Conservation (phyloP, 345 rosid genomes). For the Citropsis articulata region DNA sequence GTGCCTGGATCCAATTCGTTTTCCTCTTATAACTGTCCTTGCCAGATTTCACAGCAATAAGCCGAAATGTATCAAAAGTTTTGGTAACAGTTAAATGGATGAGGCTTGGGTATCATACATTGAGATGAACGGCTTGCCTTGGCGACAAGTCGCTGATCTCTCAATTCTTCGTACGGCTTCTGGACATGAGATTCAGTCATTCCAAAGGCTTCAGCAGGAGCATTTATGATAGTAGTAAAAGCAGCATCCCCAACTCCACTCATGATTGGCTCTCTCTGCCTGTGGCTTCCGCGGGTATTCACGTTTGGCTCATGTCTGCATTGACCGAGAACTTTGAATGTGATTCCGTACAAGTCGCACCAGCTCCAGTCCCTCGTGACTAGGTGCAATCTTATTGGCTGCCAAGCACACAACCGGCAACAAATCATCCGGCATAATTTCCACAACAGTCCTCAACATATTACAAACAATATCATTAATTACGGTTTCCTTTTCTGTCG, state of each 20-base stretch:
- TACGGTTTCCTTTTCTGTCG: conserved; percentile 65
- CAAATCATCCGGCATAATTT: conserved; percentile 74
- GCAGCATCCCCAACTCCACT: conserved; percentile 69
- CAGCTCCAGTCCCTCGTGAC: conserved; percentile 86
- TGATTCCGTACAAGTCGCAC: too few relatives aligned
- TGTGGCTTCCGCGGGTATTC: too few relatives aligned
- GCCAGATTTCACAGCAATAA: too few relatives aligned
- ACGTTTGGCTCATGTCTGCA: too few relatives aligned
- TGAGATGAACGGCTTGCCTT: conserved; percentile 58
- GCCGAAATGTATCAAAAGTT: too few relatives aligned
- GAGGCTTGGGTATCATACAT: too few relatives aligned
- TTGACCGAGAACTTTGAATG: too few relatives aligned
- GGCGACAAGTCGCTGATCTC: conserved; percentile 93
- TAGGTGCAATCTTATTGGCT: conserved; percentile 75
- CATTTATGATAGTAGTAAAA: conserved; percentile 49
- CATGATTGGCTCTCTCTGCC: too few relatives aligned
- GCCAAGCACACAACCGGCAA: conserved; percentile 58
- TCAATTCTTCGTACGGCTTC: conserved; percentile 63
- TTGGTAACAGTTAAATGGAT: too few relatives aligned
- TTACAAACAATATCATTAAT: conserved; percentile 81
- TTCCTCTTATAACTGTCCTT: conserved; percentile 57
- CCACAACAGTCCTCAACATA: conserved; percentile 74
- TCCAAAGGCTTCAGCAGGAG: conserved; percentile 84
- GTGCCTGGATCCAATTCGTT: conserved; percentile 80
- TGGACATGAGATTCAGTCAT: conserved; percentile 67